phyloP scores from a whole-genome alignment of 306 rosid genomes.

The Rosa multiflora region DNA sequence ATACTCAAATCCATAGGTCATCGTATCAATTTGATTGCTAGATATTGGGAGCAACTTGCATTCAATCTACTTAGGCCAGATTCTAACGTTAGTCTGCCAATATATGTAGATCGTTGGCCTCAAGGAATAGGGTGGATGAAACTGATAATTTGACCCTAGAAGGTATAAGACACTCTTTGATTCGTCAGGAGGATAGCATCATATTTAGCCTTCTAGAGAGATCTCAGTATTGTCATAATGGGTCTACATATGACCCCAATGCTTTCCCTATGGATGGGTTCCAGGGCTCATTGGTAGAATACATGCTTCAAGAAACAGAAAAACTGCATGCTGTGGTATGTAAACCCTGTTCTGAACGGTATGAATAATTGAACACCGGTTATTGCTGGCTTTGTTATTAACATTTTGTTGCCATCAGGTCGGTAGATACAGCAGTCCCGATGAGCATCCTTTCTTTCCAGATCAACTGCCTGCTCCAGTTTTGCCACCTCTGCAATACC shows the following conservation, averaged over 20 bases:
- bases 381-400: slow-evolving; percentile 22
- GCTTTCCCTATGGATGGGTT: slow-evolving; percentile 73
- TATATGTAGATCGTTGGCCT: slow-evolving; percentile 55
- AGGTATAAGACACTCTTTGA: slow-evolving; percentile 60
- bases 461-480: slow-evolving; percentile 63
- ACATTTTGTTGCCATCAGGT: slow-evolving; percentile 48
- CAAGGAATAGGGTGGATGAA: slow-evolving; percentile 63
- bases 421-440: slow-evolving; percentile 92
- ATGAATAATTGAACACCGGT: background rate
- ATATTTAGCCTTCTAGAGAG: slow-evolving; percentile 80
- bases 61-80: slow-evolving; percentile 16
- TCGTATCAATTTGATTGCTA: slow-evolving; percentile 9
- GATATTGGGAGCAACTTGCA: slow-evolving; percentile 2
- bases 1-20: background rate
- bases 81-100: slow-evolving; percentile 11
- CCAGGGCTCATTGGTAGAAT: slow-evolving; percentile 74
- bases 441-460: slow-evolving; percentile 91
- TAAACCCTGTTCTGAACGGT: slow-evolving; percentile 17
- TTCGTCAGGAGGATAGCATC: slow-evolving; percentile 92
- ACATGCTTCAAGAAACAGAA: slow-evolving; percentile 82
- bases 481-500: slow-evolving; percentile 82
- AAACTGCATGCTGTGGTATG: slow-evolving; percentile 83
- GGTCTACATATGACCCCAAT: slow-evolving; percentile 63
- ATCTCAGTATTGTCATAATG: slow-evolving; percentile 69
- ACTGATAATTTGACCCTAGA: slow-evolving; percentile 83